Evolutionary conservation across 768 basidiomycete species (phyloP), one percentile per base, ranked within the genome.

Genomic region (Tulasnella sp.): DNA sequence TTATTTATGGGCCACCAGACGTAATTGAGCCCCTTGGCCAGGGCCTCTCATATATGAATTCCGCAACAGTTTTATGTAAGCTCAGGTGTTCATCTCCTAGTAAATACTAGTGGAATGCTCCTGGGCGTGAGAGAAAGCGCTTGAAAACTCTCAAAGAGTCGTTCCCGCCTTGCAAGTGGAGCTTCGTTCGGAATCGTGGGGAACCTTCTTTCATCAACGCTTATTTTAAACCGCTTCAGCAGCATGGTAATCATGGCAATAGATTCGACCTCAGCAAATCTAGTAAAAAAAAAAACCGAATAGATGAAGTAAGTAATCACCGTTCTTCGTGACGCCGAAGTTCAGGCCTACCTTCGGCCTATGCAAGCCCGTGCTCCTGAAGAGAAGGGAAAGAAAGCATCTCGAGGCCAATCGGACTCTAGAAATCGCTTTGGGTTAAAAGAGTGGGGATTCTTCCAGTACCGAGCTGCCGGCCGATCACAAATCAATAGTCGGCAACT

Each of bases 321-420:
- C 21, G 1, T 9, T 40, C 31, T 21, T 42, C 19, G 31, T 40
- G 74, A 16, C 1, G 9, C 21, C 3, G n/a, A 27, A 46, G 9
- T 14, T 34, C 74, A 31, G 46, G 71, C 38, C 58, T 9, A 40
- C 79, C 79, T 38, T 71, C n/a, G 27, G 4, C 62, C 62, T 27
- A 68, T 68, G 34, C 62, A 68, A 12, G 62, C 62, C 27, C 62
- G 34, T 18, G 62, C 31, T 27, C 62, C 62, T 16, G 62, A 6
- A n/a, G 79, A 80, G 68, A 80, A 80, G 0, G 79, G 56, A 16
- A 80, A 14, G 75, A 80, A 80, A 6, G 79, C 79, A 39, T 80
- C 79, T 31, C 75, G 44, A n/a, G 74, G 48, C 75, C 79, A 76
- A 27, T 76, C 79, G 19, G 71, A 36, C n/a, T 68, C 75, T 31